Base-by-base conservation (phyloP, 306 rosid genomes). In the Myrica gale region DNA sequence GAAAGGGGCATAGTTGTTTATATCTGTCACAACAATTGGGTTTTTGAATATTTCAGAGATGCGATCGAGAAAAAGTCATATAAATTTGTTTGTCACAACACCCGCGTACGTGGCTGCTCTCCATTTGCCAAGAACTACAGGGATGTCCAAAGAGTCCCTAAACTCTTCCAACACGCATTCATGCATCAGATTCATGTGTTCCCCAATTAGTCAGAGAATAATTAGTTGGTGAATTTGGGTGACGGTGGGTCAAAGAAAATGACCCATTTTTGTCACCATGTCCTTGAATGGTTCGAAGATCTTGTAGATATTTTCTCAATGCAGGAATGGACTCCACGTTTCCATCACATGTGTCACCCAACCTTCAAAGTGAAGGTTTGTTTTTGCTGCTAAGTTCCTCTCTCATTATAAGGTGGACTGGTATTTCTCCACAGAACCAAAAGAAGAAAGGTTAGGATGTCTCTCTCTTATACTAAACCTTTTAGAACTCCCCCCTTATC, bases 241-340 rank as follows among this genome's bases (percentile, higher is more conserved):
- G 9, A 58, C 51, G 8, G 17, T 43, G 80, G 61, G 76, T 77
- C 84, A 84, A 84, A 74, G 77, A 55, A 68, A 77, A 61, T 37
- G 80, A 75, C 83, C 45, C 61, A 21, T 67, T 32, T 20, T 71
- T 65, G 17, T 17, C 54, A 11, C 47, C 39, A 9, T 70, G 39
- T 10, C 55, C 69, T 78, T 65, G 58, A 53, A 44, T 70, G 46
- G 16, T 5, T 54, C 21, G 26, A 65, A 43, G 37, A 44, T 46
- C 20, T 15, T 73, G 58, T 50, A 68, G 48, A 58, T 43, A 74
- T 77, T 76, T 77, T 46, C 48, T 4, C 55, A 50, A 50, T 11
- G 54, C 57, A 44, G 73, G 81, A 83, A 55, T 6, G 17, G 50
- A 32, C 7, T 74, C 57, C 91, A 83, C 86, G 84, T 85, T 82